Base-by-base conservation (phyloP, 257 asterid genomes). In the Capsicum chinense region DNA sequence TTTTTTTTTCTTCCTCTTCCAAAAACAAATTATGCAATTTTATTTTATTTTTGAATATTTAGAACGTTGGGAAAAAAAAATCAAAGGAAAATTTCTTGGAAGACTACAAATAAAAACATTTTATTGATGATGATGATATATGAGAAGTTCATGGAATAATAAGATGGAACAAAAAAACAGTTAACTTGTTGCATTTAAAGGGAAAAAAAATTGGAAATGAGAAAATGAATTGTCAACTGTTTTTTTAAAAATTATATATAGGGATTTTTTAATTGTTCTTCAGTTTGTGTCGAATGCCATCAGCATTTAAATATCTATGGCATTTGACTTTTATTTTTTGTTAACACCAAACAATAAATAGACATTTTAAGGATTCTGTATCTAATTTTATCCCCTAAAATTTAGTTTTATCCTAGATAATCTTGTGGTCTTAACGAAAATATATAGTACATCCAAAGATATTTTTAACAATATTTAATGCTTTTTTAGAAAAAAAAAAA, bases 141-240 rank as follows among this genome's bases (percentile, higher is more conserved):
- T 21, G 42, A 52, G 81, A 76, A 52, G 62, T 76, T 76, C 81
- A 52, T 76, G 63, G 63, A 52, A 70, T 70, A 6, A 62, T 9
- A 62, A 48, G 80, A 48, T 74, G 0, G 80, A 73, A 73, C 3
- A 48, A 73, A 9, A 42, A 44, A 21, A 21, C 47, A 76, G 48
- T 21, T 3, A 26, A 76, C 2, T 76, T 76, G 63, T 12, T 76
- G 63, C 42, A 76, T 76, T 50, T 50, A 76, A 21, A 21, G 42
- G 81, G 63, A 52, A 48, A 26, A 26, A 26, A 26, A 26, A 26
- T 67, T 67, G 11, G 44, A 62, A 48, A 73, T 47, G 15, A 5
- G 59, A 52, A 14, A 50, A 48, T 74, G 80, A 74, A 50, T 50
- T 50, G 62, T 74, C 80, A 74, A 74, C 19, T 48, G 80, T 6